These are phyloP conservation scores for Cryptococcus sp. DNA, from an alignment of 1,284 basidiomycete genomes.

Conservation along the genomic window DNA sequence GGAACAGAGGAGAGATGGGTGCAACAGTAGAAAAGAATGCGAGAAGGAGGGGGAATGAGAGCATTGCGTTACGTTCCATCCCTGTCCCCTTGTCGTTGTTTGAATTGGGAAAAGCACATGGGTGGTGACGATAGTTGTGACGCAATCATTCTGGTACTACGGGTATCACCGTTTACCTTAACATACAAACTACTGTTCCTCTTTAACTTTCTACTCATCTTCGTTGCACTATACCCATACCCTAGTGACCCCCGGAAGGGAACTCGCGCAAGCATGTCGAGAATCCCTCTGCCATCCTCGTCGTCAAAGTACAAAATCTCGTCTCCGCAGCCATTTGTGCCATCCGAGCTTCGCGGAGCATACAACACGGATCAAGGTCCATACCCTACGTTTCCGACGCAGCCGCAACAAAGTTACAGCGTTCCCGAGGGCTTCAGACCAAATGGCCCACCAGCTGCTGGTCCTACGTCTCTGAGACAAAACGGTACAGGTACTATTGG, in stretches of 20 bases:
- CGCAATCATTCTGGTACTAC: background rate
- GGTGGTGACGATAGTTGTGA: background rate
- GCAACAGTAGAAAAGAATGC: background rate
- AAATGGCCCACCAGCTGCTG: background rate
- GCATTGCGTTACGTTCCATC: background rate
- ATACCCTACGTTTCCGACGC: constrained; percentile 21
- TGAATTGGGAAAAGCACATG: background rate
- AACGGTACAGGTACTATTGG: background rate
- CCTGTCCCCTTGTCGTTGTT: too few species aligned
- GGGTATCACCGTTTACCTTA: background rate
- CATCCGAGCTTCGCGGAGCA: constrained; percentile 14
- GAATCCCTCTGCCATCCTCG: constrained; percentile 8
- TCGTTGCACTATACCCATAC: background rate
- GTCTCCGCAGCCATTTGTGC: constrained; percentile 29
- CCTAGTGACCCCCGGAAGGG: too few species aligned
- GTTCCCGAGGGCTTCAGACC: background rate
- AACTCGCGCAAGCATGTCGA: constrained; percentile 10
- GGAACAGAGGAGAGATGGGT: background rate
- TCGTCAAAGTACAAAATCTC: constrained; percentile 41
- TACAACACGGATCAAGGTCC: constrained; percentile 19
- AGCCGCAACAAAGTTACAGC: constrained; percentile 7
- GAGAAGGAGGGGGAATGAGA: background rate
- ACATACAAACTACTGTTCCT: background rate
- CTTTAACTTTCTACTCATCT: background rate
- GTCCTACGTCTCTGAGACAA: background rate